Percentiles rank a stretch among this genome's conserved stretches.
phyloP scores from a whole-genome alignment of 805 yeast species.

The Helenozyma rhizophorensis region DNA sequence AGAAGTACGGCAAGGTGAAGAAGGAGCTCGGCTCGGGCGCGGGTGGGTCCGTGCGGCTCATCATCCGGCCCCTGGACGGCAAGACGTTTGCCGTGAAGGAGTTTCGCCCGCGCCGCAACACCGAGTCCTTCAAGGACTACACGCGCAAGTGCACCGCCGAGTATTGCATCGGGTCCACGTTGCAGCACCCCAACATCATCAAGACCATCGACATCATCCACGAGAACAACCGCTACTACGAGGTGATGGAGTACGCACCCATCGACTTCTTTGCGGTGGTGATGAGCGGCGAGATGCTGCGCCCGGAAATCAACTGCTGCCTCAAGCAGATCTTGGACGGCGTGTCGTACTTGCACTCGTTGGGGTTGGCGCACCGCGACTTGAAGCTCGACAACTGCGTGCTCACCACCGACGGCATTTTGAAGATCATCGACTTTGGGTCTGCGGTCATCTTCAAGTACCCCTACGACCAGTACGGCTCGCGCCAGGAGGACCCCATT shows the following conservation, averaged over 20 bases:
- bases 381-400: slow-evolving; percentile 82
- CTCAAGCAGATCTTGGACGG: slow-evolving; percentile 71
- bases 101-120: slow-evolving; percentile 66
- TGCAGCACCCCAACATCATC: slow-evolving; percentile 77
- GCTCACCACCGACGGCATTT: slow-evolving; percentile 65
- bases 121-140: slow-evolving; percentile 69
- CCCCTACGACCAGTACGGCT: slow-evolving; percentile 57
- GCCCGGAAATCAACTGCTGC: slow-evolving; percentile 80
- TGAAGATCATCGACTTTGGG: slow-evolving; percentile 80
- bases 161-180: slow-evolving; percentile 78
- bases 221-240: slow-evolving; percentile 67
- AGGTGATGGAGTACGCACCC: slow-evolving; percentile 94
- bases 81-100: slow-evolving; percentile 80
- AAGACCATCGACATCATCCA: slow-evolving; percentile 73
- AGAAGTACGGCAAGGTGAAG: slow-evolving; percentile 70
- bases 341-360: slow-evolving; percentile 65
- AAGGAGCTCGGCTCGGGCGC: slow-evolving; percentile 81
- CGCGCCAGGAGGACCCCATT: slow-evolving; percentile 33
- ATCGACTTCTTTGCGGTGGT: slow-evolving; percentile 82
- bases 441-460: slow-evolving; percentile 78
- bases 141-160: slow-evolving; percentile 89
- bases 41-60: slow-evolving; percentile 78
- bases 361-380: slow-evolving; percentile 82
- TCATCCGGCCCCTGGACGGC: slow-evolving; percentile 64
- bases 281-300: slow-evolving; percentile 78